Evolutionary conservation across 768 basidiomycete genomes (phyloP).

Genomic region (Nevesoporus exiguus): DNA sequence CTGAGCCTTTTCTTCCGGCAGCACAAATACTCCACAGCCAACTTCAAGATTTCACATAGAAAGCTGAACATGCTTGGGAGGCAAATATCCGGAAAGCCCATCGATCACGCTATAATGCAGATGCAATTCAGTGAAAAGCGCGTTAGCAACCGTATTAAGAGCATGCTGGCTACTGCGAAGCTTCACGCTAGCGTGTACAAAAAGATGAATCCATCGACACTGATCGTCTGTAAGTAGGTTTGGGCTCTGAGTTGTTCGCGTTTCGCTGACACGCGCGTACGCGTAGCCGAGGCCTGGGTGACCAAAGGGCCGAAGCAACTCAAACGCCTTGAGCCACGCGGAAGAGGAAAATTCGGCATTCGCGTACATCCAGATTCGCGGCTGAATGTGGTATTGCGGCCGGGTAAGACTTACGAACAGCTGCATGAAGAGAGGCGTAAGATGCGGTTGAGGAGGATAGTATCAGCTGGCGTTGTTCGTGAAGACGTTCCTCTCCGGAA

Average conservation of each 20-base stretch:
- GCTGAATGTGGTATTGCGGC: conserved; percentile 71
- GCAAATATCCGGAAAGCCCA: conserved; percentile 87
- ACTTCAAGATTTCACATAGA: conserved; percentile 90
- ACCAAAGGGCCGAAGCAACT: conserved; percentile 69
- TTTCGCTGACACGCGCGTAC: conserved; percentile 4
- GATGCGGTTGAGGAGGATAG: conserved; percentile 70
- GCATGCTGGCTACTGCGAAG: conserved; percentile 82
- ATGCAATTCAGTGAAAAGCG: conserved; percentile 97
- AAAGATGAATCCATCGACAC: conserved; percentile 61
- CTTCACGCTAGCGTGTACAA: conserved; percentile 81
- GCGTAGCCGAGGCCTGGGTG: conserved; percentile 89
- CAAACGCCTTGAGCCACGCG: conserved; percentile 75
- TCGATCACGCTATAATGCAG: conserved; percentile 93
- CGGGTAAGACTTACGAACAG: conserved; percentile 77
- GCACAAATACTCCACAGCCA: conserved; percentile 92
- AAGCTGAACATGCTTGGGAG: conserved; percentile 87
- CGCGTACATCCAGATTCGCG: conserved; percentile 73
- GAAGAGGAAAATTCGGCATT: conserved; percentile 77
- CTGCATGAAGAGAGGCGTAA: conserved; percentile 56
- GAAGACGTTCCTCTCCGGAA: conserved; percentile 81
- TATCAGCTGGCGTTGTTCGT: conserved; percentile 74
- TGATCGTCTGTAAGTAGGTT: conserved; percentile 72
- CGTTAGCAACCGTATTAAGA: conserved; percentile 80
- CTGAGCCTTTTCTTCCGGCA: conserved; percentile 30
- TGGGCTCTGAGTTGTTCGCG: not conserved